A percentile compares a stretch with the other conserved stretches of the same genome.
These are phyloP conservation scores for Penicillium sp. DNA, from an alignment of 2,329 filamentous ascomycete species.

Conservation along the genomic window DNA sequence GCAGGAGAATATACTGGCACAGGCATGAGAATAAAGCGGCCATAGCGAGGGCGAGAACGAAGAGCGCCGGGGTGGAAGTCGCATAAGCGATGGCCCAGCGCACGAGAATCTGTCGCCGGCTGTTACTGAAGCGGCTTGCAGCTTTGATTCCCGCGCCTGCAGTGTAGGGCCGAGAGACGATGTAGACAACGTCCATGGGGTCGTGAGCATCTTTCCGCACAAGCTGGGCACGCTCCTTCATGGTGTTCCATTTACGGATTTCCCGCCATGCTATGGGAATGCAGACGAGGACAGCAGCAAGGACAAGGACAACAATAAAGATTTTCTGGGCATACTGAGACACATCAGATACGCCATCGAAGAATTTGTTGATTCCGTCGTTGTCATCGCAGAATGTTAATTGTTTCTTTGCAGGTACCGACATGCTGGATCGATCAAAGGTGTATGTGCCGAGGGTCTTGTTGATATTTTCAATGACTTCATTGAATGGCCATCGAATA, in stretches of 20 bases:
- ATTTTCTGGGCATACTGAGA: conserved; percentile 64
- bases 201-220: conserved; percentile 64
- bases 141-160: conserved; percentile 65
- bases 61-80: conserved; percentile 78
- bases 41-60: conserved; percentile 74
- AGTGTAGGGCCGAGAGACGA: conserved; percentile 74
- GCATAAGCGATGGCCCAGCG: conserved; percentile 83
- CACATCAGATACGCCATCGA: conserved; percentile 62
- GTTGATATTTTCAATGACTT: conserved; percentile 69
- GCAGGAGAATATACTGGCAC: conserved; percentile 75
- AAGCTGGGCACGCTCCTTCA: conserved; percentile 63
- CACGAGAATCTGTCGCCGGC: conserved; percentile 62
- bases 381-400: conserved; percentile 86
- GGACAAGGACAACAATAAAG: conserved; percentile 67
- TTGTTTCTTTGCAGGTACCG: conserved; percentile 73
- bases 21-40: conserved; percentile 77
- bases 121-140: conserved; percentile 57
- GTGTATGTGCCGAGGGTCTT: conserved; percentile 64
- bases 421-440: conserved; percentile 73
- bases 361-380: conserved; percentile 75
- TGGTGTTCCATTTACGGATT: conserved; percentile 66
- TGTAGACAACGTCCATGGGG: conserved; percentile 81
- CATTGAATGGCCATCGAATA: conserved; percentile 72
- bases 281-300: conserved; percentile 67
- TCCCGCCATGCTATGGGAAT: conserved; percentile 76